These are phyloP conservation scores for Jasminum sambac DNA, from an alignment of 257 asterid genomes.

Conservation along the genomic window DNA sequence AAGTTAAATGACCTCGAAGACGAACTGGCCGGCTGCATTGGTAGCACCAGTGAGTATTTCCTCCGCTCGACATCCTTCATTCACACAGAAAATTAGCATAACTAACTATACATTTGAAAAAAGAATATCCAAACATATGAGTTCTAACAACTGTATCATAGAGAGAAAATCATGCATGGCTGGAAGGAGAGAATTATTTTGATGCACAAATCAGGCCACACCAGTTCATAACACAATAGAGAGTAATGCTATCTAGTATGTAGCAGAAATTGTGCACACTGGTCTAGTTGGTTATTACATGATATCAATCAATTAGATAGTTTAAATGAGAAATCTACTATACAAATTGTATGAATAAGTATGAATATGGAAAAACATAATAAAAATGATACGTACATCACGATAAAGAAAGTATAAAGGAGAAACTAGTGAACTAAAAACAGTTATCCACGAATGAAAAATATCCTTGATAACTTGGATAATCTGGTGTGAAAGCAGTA, in stretches of 20 bases:
- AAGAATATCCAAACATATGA: too few species aligned
- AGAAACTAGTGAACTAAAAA: not conserved
- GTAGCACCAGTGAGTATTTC: conserved; percentile 86
- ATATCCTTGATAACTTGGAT: not conserved
- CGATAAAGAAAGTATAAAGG: not conserved
- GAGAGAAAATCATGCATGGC: not conserved
- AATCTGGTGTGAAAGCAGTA: not conserved
- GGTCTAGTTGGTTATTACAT: too few species aligned
- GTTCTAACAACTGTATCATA: too few species aligned
- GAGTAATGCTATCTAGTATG: too few species aligned
- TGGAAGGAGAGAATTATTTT: not conserved
- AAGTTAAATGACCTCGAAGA: conserved; percentile 44
- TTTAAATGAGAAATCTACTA: too few species aligned
- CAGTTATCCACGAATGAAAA: not conserved
- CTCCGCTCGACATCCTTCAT: conserved; percentile 54
- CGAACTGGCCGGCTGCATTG: conserved; percentile 72
- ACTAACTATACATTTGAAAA: not conserved
- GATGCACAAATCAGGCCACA: not conserved
- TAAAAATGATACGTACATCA: not conserved
- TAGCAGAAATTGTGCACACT: too few species aligned
- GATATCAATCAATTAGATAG: too few species aligned
- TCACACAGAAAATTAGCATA: not conserved
- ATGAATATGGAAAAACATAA: not conserved
- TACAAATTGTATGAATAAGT: not conserved
- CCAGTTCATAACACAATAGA: not conserved